Conservation (phyloP, 495 filamentous ascomycete species). For the Annulohypoxylon nitens region DNA sequence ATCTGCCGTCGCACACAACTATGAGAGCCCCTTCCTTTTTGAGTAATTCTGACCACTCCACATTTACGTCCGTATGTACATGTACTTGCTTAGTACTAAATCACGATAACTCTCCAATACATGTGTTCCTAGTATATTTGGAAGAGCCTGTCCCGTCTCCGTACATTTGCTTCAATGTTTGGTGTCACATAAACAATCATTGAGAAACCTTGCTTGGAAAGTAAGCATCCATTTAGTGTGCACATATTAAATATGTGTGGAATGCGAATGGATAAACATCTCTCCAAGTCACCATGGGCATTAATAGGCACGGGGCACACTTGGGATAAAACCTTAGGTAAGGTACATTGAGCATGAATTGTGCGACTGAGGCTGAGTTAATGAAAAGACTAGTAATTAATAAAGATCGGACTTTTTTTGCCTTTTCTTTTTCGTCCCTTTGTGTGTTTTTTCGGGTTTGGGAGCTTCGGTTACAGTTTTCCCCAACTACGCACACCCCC, state of each 20-base stretch:
- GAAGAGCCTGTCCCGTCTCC: neutral
- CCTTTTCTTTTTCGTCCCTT: slow-evolving; percentile 23
- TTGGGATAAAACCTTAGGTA: slow-evolving; percentile 14
- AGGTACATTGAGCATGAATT: neutral
- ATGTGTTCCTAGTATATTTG: neutral
- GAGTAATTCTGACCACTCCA: slow-evolving; percentile 32
- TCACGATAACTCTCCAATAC: slow-evolving; percentile 4
- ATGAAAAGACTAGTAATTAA: slow-evolving; percentile 41
- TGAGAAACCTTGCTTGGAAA: neutral
- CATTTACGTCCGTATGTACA: slow-evolving; percentile 41
- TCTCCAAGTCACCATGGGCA: neutral
- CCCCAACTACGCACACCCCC: slow-evolving; percentile 26
- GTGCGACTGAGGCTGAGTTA: slow-evolving; percentile 17
- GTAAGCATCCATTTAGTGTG: slow-evolving; percentile 9
- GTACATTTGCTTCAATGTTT: neutral
- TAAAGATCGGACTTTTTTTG: slow-evolving; percentile 37
- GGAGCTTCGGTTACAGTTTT: slow-evolving; percentile 33
- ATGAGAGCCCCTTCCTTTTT: slow-evolving; percentile 38
- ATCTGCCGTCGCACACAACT: slow-evolving; percentile 33
- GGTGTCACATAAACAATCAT: neutral
- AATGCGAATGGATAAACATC: slow-evolving; percentile 4
- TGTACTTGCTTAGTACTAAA: slow-evolving; percentile 21
- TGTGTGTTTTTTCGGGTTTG: slow-evolving; percentile 34
- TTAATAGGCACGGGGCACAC: neutral
- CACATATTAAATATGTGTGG: neutral